Percentiles rank a stretch among this genome's conserved stretches.
phyloP scores from a whole-genome alignment of 176 grass and related monocot genomes.

The Carex scoparia region DNA sequence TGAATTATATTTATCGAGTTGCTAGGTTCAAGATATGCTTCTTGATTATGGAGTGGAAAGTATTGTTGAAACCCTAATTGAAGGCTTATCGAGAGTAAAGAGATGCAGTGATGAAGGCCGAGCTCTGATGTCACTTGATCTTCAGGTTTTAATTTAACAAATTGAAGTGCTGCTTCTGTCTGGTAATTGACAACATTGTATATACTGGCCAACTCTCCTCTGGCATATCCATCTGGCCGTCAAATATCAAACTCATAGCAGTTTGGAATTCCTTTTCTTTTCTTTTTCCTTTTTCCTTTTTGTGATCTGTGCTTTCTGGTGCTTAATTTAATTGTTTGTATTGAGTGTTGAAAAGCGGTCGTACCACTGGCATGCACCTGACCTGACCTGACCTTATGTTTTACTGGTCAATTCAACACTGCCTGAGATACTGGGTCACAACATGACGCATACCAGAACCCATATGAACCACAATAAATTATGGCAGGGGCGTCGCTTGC shows the following conservation, averaged over 20 bases:
- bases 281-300: neutral
- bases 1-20: conserved; percentile 23
- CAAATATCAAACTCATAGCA: neutral
- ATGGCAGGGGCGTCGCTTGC: neutral
- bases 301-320: neutral
- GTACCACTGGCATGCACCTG: neutral
- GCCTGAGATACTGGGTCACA: neutral
- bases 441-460: neutral
- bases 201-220: neutral
- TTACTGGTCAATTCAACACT: neutral
- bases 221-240: neutral
- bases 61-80: conserved; percentile 72
- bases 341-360: neutral
- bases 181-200: conserved; percentile 9
- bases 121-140: conserved; percentile 95
- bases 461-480: neutral
- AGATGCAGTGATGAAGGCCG: conserved; percentile 94
- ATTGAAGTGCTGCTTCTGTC: neutral
- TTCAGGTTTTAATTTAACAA: conserved; percentile 55
- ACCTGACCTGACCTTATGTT: neutral
- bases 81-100: conserved; percentile 95
- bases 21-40: conserved; percentile 80
- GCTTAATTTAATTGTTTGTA: neutral
- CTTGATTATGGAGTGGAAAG: conserved; percentile 81
- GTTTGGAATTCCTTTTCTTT: neutral